Percentiles rank a stretch among this genome's conserved stretches.
Evolutionary conservation across 129 eudicot genomes (phyloP).

Genomic region (Chrysanthemum seticuspe): DNA sequence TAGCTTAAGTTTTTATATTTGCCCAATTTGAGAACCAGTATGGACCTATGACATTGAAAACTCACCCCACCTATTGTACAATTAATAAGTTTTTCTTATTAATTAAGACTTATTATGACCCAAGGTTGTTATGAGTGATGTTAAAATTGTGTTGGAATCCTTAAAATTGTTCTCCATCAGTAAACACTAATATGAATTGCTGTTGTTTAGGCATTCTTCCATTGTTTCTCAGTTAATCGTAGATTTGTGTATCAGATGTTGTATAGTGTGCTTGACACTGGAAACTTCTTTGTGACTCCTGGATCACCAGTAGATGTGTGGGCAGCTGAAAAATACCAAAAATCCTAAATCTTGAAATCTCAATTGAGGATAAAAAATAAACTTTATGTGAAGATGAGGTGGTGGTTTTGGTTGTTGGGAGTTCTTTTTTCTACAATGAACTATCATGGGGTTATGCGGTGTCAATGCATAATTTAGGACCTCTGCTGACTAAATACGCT

Average conservation of each 20-base stretch:
- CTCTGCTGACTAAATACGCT: constrained; percentile 74
- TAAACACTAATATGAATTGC: neutral
- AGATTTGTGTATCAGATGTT: constrained; percentile 81
- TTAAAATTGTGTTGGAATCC: constrained; percentile 48
- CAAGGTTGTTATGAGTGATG: no score
- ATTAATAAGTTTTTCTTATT: no score
- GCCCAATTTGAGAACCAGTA: no score
- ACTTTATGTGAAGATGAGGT: constrained; percentile 57
- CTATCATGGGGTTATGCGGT: constrained; percentile 92
- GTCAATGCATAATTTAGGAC: constrained; percentile 78
- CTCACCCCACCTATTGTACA: no score
- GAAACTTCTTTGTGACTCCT: constrained; percentile 99
- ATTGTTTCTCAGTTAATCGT: constrained; percentile 40
- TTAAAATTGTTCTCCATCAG: constrained; percentile 33
- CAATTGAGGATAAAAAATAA: constrained; percentile 52
- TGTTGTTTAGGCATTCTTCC: constrained; percentile 26
- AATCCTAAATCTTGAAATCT: constrained; percentile 59
- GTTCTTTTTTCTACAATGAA: constrained; percentile 80
- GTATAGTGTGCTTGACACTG: constrained; percentile 92
- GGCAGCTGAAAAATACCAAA: constrained; percentile 85
- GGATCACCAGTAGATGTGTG: constrained; percentile 96
- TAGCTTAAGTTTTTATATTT: no score
- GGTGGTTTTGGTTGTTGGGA: constrained; percentile 81
- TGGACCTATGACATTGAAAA: no score
- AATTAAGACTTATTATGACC: no score